Percentiles rank a stretch among this genome's conserved stretches.
phyloP scores from a whole-genome alignment of 345 rosid species.

The Dimocarpus longan region DNA sequence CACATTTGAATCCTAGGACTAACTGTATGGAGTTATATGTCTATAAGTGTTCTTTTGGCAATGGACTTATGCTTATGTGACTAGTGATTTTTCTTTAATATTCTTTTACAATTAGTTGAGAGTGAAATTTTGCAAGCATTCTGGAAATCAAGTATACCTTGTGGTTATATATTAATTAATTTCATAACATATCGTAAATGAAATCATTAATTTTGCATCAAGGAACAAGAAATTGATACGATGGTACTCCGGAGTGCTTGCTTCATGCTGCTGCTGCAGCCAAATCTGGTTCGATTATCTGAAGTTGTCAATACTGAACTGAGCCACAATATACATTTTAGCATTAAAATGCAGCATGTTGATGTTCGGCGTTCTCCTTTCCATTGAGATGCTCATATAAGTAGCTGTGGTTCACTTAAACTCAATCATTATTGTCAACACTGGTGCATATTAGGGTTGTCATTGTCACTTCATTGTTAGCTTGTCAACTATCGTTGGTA shows the following conservation, averaged over 20 bases:
- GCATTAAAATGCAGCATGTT: not conserved
- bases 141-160: not conserved
- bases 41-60: not conserved
- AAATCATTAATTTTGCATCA: not conserved
- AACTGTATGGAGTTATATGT: not conserved
- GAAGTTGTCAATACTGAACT: not conserved
- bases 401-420: not conserved
- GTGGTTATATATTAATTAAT: not conserved
- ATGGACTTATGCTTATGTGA: not conserved
- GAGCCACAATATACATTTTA: not conserved
- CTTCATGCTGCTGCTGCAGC: not conserved
- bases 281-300: not conserved
- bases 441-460: not conserved
- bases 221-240: not conserved
- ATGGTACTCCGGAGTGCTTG: not conserved
- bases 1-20: not conserved
- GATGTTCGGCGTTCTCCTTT: not conserved
- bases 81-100: not conserved
- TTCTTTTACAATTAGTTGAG: not conserved
- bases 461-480: not conserved
- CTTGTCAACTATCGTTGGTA: not conserved
- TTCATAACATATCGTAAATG: not conserved
- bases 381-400: not conserved
- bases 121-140: not conserved
- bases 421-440: not conserved